phyloP scores from a whole-genome alignment of 345 rosid species.

The Eucalyptus marginata region DNA sequence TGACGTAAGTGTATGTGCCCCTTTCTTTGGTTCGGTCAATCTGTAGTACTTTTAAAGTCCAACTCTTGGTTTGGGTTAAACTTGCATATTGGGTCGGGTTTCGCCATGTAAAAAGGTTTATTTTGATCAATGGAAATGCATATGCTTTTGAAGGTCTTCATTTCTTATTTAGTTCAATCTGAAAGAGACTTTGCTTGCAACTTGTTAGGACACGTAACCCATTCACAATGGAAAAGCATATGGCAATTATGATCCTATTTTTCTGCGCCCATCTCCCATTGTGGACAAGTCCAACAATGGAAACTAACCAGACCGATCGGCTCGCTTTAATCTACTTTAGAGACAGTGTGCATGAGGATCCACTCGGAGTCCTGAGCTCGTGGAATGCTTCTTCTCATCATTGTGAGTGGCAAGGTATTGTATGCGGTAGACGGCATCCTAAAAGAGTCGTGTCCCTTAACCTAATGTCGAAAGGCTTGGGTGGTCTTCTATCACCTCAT shows the following conservation, averaged over 20 bases:
- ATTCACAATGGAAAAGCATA: not conserved
- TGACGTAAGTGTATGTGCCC: too few relatives aligned
- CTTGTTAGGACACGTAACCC: not conserved
- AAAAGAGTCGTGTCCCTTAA: not conserved
- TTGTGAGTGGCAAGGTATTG: not conserved
- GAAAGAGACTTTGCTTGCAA: not conserved
- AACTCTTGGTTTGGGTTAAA: too few relatives aligned
- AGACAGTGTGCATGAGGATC: not conserved
- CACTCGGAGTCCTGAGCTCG: not conserved
- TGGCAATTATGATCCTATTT: fast-evolving
- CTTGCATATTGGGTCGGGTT: too few relatives aligned
- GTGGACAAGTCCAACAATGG: not conserved
- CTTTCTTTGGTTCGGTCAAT: too few relatives aligned
- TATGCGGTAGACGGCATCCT: not conserved
- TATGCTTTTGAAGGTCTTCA: too few relatives aligned
- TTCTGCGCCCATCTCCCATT: fast-evolving
- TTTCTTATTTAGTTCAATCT: not conserved
- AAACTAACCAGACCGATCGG: not conserved
- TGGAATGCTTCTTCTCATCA: not conserved
- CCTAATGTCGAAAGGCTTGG: not conserved
- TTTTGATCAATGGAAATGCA: too few relatives aligned
- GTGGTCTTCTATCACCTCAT: not conserved
- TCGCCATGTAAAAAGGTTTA: too few relatives aligned
- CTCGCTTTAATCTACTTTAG: not conserved
- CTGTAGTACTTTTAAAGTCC: too few relatives aligned